Percentiles rank a stretch among this genome's conserved stretches.
These are phyloP conservation scores for Hypoxylon cercidicola DNA, from an alignment of 495 filamentous ascomycete species.

Conservation along the genomic window DNA sequence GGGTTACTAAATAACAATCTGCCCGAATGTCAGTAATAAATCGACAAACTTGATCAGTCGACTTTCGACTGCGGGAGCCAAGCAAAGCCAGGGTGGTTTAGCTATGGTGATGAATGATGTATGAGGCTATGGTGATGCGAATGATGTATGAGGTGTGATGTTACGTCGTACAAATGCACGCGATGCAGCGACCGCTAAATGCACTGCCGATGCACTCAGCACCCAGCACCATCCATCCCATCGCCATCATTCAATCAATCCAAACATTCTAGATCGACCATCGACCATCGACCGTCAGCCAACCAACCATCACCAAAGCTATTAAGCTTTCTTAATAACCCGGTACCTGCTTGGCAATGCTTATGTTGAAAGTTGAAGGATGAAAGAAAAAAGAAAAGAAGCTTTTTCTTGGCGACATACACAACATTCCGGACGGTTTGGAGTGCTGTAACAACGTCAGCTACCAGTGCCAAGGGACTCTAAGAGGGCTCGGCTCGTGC, in stretches of 20 bases:
- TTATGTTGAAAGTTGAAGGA: constrained; percentile 3
- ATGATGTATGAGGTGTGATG: constrained; percentile 22
- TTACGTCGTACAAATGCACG: constrained; percentile 34
- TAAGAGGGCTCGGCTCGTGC: constrained; percentile 38
- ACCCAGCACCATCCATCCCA: constrained; percentile 23
- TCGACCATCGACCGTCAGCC: constrained; percentile 16
- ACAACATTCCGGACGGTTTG: constrained; percentile 50
- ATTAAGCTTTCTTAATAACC: constrained; percentile 33
- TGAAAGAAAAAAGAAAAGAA: constrained; percentile 40
- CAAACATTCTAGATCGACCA: constrained; percentile 16
- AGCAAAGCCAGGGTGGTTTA: no score
- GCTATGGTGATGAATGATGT: neutral
- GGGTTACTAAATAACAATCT: constrained; percentile 63
- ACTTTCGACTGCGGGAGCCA: neutral
- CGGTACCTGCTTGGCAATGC: constrained; percentile 34
- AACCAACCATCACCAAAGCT: constrained; percentile 26
- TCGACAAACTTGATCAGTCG: neutral
- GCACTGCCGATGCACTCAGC: constrained; percentile 17
- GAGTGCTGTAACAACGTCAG: constrained; percentile 50
- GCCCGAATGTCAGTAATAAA: constrained; percentile 19
- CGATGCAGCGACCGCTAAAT: constrained; percentile 31
- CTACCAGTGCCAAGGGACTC: constrained; percentile 36
- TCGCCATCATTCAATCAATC: constrained; percentile 26
- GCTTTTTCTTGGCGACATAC: constrained; percentile 51
- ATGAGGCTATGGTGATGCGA: constrained; percentile 4